phyloP scores from a whole-genome alignment of 2,329 filamentous ascomycete species.

The Orbilia ellipsospora region DNA sequence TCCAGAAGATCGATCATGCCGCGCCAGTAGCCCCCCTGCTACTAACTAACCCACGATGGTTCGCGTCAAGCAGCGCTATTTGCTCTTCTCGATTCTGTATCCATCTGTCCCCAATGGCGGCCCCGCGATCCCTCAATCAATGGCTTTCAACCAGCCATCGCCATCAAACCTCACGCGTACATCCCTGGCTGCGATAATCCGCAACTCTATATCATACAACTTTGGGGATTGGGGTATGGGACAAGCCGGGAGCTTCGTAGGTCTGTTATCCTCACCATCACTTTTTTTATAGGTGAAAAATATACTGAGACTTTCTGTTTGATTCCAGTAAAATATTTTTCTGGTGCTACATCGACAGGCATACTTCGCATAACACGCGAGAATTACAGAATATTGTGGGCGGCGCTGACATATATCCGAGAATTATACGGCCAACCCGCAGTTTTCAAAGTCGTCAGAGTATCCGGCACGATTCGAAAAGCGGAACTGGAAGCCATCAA shows the following conservation, averaged over 20 bases:
- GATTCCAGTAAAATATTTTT: constrained; percentile 85
- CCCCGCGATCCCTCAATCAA: constrained; percentile 65
- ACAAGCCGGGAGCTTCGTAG: constrained; percentile 74
- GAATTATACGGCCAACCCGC: constrained; percentile 74
- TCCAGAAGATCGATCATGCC: constrained; percentile 9
- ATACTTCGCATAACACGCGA: constrained; percentile 86
- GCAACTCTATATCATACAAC: constrained; percentile 75
- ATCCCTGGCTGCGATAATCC: constrained; percentile 75
- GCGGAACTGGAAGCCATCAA: constrained; percentile 86
- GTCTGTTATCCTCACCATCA: constrained; percentile 63
- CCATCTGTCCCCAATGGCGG: constrained; percentile 67
- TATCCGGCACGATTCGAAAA: constrained; percentile 93
- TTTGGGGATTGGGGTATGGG: constrained; percentile 93
- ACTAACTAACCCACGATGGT: constrained; percentile 73
- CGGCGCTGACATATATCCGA: constrained; percentile 83
- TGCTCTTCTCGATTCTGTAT: constrained; percentile 94
- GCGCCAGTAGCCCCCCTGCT: constrained; percentile 1
- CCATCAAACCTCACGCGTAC: constrained; percentile 75
- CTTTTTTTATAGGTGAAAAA: neutral
- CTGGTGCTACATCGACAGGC: constrained; percentile 89
- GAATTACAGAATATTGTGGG: constrained; percentile 89
- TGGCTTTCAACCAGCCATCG: constrained; percentile 83
- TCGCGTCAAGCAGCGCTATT: constrained; percentile 93
- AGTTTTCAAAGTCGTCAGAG: constrained; percentile 83
- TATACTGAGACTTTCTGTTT: constrained; percentile 13